Evolutionary conservation across 306 rosid species (phyloP), one percentile per base, ranked within the genome.

Genomic region (Casuarina cunninghamiana): DNA sequence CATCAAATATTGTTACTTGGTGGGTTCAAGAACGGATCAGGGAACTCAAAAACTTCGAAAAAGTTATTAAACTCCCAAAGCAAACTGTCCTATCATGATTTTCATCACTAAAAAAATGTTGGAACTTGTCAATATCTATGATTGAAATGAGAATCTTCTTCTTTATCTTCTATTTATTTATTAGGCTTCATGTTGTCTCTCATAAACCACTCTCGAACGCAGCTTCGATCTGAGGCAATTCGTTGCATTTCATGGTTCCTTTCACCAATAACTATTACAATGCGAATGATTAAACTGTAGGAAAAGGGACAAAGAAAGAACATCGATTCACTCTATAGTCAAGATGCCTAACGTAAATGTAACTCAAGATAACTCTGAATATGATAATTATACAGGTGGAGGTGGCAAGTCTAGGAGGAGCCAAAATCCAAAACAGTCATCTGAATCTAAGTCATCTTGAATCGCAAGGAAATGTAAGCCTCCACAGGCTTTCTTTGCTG

Each of bases 391-490:
- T 77, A 95, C 97, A 79, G 97, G 93, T 49, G 99, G 97, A 45
- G 97, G 90, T 3, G 97, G 99, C 83, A 95, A 84, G 84, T 93
- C 97, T n/a, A 95, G 89, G n/a, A 95, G 86, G 78, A 93, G 97
- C 97, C 95, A 92, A 83, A 91, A 91, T 70, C 99, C 99, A 85
- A 83, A 83, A 81, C 97, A 91, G 41, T 89, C 89, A 84, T 95
- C 97, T 6, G 97, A 89, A 50, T 93, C 91, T 62, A 92, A 88
- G 83, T 91, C 90, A 41, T 87, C 90, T 71, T 95, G 97, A 80
- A 95, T 86, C 81, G 99, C 99, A 67, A 95, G 99, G 88, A 95
- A 95, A 86, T 95, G 99, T 80, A 95, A 86, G 43, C 99, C 99
- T 58, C 97, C 96, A 37, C 86, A 83, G 78, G 88, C 88, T 82